Evolutionary conservation across 2,329 filamentous ascomycete species (phyloP), one percentile per base, ranked within the genome.

Genomic region (Laburnicola sp.): DNA sequence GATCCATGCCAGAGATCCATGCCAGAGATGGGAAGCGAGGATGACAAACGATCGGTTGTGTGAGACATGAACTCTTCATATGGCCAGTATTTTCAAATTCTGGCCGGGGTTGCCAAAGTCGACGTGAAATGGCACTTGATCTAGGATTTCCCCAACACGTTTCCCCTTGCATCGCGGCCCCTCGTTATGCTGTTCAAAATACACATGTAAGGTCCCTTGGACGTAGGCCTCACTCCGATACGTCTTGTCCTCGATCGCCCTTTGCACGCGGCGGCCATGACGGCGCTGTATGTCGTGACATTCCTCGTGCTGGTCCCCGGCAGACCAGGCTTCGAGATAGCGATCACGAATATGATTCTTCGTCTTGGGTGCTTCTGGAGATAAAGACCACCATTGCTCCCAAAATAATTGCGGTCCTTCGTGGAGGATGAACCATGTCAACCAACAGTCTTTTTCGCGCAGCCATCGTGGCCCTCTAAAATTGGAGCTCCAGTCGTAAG

Each of bases 371-470:
- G 37, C 21, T 22, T 53, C 50, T 11, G 47, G 42, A 32, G 54
- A 45, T 3, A 67, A 40, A 6, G 39, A 50, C 62, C 65, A 67
- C 66, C 68, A 70, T 37, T 70, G 65, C 10, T 64, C 48, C 64
- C 65, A 68, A 46, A 69, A 72, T 2, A 70, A 48, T 26, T 61
- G 54, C 1, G 64, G 64, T 1, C 68, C 68, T 55, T 69, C 60
- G 10, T 61, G 48, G 30, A 72, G 54, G 3, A 70, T 52, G 43
- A 65, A 71, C 66, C 66, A 72, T 2, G 66, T 62, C 44, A 70
- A 45, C 67, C 67, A 71, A 6, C 63, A 65, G 30, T 63, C 59
- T 9, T 66, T 66, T 45, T 57, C 56, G 22, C 66, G 58, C 23
- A 69, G 42, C 16, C 59, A 46, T 23, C 66, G 50, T 38, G 60